Evolutionary conservation across 192 early-diverging fungal genomes (phyloP), one percentile per base, ranked within the genome.

Genomic region (Backusella circina): DNA sequence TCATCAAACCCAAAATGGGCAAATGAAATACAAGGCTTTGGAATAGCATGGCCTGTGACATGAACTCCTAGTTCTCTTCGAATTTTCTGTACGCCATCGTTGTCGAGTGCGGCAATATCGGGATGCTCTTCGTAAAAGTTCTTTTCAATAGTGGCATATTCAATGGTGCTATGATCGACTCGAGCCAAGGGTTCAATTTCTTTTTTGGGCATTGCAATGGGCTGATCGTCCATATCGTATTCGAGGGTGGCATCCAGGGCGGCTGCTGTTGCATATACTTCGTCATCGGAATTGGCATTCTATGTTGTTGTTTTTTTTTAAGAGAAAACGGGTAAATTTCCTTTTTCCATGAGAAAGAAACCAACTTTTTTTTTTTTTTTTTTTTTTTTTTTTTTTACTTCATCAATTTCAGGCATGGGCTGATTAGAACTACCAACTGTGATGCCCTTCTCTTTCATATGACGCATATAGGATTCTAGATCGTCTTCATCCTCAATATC

Each of bases 1-100:
- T 93, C 89, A 50, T 93, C 93, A 77, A 95, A 93, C 15, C 90
- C 91, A 79, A 95, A 94, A 78, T 95, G 94, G 1, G 90, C 93
- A 84, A 95, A 95, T 7, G 93, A 93, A 47, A 92, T 90, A 75
- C 92, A 92, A 0, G 94, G 93, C 33, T 90, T 91, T 6, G 91
- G 85, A 12, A 87, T 79, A 71, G 86, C 80, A 38, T 76, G 77
- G 7, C 94, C 94, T 0, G 87, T 85, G 2, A 95, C 91, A 50
- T 85, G 86, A 80, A 94, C 88, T 47, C 90, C 84, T 13, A 88
- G 77, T 38, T 92, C 86, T 30, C 69, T 39, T 32, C 92, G 86
- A 32, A 94, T 86, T 12, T 82, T 73, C 18, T 38, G 38, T 0
- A 91, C 88, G 30, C 88, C 85, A 1, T 84, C 91, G 0, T 83